phyloP scores from a whole-genome alignment of 2,329 filamentous ascomycete species.

The Berkeleyomyces basicola region DNA sequence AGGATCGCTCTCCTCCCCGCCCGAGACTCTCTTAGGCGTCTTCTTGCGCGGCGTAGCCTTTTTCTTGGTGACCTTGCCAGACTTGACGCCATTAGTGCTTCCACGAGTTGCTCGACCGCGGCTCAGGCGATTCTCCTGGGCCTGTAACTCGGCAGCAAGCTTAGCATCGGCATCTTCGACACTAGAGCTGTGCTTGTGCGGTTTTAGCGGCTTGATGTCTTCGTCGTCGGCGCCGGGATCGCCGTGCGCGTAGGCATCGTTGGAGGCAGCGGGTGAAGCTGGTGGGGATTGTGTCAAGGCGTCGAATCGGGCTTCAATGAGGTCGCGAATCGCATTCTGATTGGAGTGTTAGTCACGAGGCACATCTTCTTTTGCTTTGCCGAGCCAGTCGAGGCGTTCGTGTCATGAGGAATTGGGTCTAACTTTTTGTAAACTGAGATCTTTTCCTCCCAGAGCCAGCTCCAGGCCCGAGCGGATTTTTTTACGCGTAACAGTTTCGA shows the following conservation, averaged over 20 bases:
- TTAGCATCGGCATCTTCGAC: constrained; percentile 66
- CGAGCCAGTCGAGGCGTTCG: neutral
- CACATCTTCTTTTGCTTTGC: neutral
- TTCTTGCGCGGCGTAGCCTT: constrained; percentile 55
- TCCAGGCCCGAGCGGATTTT: constrained; percentile 43
- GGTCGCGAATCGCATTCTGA: constrained; percentile 52
- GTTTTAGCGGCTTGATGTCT: constrained; percentile 21
- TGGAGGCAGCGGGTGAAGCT: constrained; percentile 20
- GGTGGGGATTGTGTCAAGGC: constrained; percentile 38
- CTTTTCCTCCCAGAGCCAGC: constrained; percentile 35
- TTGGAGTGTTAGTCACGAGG: neutral
- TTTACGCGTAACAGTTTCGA: constrained; percentile 47
- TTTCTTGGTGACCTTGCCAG: constrained; percentile 52
- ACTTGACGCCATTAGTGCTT: constrained; percentile 41
- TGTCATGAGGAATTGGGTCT: constrained; percentile 4
- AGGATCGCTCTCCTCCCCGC: constrained; percentile 26
- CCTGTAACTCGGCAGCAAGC: constrained; percentile 75
- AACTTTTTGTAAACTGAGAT: constrained; percentile 44
- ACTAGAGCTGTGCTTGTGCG: constrained; percentile 12
- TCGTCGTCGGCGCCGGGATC: neutral
- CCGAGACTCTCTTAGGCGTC: constrained; percentile 50
- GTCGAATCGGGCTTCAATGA: constrained; percentile 62
- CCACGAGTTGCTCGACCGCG: constrained; percentile 61
- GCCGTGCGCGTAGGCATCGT: constrained; percentile 22
- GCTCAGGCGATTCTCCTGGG: constrained; percentile 63